phyloP scores from a whole-genome alignment of 208 protist species.

The Herpetomonas muscarum region DNA sequence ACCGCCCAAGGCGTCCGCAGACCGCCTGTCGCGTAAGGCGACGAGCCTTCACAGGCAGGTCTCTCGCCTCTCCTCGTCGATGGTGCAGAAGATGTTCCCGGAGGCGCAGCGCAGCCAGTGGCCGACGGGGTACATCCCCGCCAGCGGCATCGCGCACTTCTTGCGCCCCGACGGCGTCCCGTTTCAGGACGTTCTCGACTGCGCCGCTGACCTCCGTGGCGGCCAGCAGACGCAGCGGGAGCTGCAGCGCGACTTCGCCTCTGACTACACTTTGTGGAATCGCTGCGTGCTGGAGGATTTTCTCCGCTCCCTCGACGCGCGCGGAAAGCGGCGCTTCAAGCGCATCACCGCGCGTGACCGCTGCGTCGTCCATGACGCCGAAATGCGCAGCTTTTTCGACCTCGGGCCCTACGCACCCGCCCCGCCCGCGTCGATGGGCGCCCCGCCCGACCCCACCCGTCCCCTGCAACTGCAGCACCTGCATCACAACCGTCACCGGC shows the following conservation, averaged over 20 bases:
- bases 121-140: slow-evolving; percentile 62
- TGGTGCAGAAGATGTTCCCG: slow-evolving; percentile 41
- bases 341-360: slow-evolving; percentile 29
- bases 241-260: slow-evolving; percentile 71
- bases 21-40: neutral
- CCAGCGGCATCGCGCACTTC: slow-evolving; percentile 71
- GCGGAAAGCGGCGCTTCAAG: slow-evolving; percentile 24
- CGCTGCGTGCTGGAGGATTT: slow-evolving; percentile 46
- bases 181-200: slow-evolving; percentile 54
- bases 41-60: slow-evolving; percentile 32
- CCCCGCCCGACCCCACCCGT: neutral
- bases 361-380: slow-evolving; percentile 17
- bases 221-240: slow-evolving; percentile 29
- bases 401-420: slow-evolving; percentile 31
- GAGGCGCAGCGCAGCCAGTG: slow-evolving; percentile 39
- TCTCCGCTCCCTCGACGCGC: slow-evolving; percentile 21
- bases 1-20: neutral
- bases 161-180: slow-evolving; percentile 50
- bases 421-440: slow-evolving; percentile 1
- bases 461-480: neutral
- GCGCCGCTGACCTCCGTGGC: slow-evolving; percentile 34
- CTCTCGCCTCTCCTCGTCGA: slow-evolving; percentile 31
- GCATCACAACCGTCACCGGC: neutral
- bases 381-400: slow-evolving; percentile 32
- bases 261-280: slow-evolving; percentile 73